Base-by-base conservation (phyloP, 2,329 filamentous ascomycete genomes). In the Thielaviopsis ethacetica region DNA sequence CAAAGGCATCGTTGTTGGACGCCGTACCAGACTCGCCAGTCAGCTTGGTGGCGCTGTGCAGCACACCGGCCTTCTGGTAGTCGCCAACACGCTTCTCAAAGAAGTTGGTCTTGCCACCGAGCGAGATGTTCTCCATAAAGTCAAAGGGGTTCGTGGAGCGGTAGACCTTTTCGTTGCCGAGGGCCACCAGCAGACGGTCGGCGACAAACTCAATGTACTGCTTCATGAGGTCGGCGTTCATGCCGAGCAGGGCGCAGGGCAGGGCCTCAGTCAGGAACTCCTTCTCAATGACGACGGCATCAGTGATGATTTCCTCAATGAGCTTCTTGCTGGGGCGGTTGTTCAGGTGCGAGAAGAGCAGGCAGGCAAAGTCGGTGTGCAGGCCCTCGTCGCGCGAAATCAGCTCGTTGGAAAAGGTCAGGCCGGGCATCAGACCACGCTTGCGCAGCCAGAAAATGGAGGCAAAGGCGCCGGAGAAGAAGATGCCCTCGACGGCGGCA, bases 371-470 rank as follows among this genome's bases (percentile, higher is more conserved):
- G 78, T 98, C 93, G 64, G 93, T 98, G 82, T 98, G 93, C 66
- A 98, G 88, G 72, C 93, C 93, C 81, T 98, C 93, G 67, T 98
- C 93, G 77, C 93, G 91, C 63, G 93, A 98, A 77, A 98, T 98
- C 69, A 98, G 86, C 79, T 98, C 93, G 78, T 98, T 98, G 71
- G 93, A 97, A 79, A 98, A 98, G 66, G 93, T 97, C 63, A 98
- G 81, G 67, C 93, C 93, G 54, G 93, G 87, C 93, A 98, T 98
- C 65, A 98, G 84, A 66, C 93, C 93, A 72, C 94, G 93, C 85
- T 98, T 98, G 88, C 97, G 98, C 69, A 98, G 80, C 93, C 93
- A 98, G 82, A 98, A 98, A 76, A 98, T 97, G 65, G 93, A 94
- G 3, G 93, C 93, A 68, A 98, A 98, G 24, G 93, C 95, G 64